Percentiles rank a stretch among this genome's conserved stretches.
phyloP scores from a whole-genome alignment of 1,284 basidiomycete genomes.

The Naganishia sp. region DNA sequence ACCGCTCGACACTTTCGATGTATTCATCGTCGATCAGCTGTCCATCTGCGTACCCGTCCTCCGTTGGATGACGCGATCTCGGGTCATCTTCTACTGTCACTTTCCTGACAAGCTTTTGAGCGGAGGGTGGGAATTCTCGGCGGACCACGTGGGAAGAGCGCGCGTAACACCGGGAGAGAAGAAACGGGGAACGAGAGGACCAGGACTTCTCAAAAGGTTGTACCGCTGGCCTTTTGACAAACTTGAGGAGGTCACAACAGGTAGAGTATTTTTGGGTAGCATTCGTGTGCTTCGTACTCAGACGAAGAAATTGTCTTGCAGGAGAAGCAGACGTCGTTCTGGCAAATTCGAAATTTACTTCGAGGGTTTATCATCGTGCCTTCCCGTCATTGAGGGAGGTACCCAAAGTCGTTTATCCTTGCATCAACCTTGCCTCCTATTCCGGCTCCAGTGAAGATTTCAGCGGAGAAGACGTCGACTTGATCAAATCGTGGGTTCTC shows the following conservation, averaged over 20 bases:
- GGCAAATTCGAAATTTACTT: constrained; percentile 89
- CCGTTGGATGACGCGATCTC: constrained; percentile 65
- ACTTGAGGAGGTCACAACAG: constrained; percentile 85
- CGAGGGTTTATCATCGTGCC: constrained; percentile 71
- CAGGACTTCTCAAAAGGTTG: constrained; percentile 63
- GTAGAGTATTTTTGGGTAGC: constrained; percentile 56
- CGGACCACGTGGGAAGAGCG: constrained; percentile 47
- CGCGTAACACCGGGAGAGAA: constrained; percentile 47
- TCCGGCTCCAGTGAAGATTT: constrained; percentile 48
- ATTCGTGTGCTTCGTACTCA: not conserved
- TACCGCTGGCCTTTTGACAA: constrained; percentile 89
- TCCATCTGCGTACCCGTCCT: constrained; percentile 87
- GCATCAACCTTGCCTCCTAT: constrained; percentile 78
- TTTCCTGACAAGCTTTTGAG: constrained; percentile 90
- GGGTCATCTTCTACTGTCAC: constrained; percentile 95
- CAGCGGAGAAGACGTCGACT: constrained; percentile 59
- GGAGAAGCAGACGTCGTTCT: constrained; percentile 86
- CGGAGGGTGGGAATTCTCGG: constrained; percentile 47
- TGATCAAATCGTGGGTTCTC: constrained; percentile 67
- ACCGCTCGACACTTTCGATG: constrained; percentile 62
- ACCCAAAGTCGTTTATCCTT: constrained; percentile 84
- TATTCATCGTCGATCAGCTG: constrained; percentile 93
- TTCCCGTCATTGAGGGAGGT: constrained; percentile 68
- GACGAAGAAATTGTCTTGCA: constrained; percentile 42
- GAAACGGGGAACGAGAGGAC: constrained; percentile 28